Evolutionary conservation across 306 rosid genomes (phyloP).

Genomic region (Vigna unguiculata): DNA sequence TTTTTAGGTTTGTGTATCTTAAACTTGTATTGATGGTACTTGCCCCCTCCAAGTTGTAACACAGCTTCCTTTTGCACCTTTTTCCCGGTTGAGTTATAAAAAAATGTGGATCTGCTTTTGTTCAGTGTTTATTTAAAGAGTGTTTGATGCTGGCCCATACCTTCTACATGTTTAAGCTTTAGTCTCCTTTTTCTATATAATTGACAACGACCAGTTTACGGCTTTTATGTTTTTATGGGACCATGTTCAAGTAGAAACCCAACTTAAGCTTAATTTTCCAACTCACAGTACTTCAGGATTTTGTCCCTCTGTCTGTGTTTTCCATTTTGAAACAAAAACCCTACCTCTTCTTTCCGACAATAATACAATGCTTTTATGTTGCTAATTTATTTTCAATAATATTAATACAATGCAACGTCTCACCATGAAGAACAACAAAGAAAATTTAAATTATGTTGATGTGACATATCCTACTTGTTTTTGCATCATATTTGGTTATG

Average conservation of each 20-base stretch:
- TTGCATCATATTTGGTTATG: constrained; percentile 9
- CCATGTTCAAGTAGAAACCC: constrained; percentile 47
- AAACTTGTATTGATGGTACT: constrained; percentile 52
- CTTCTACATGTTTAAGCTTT: constrained; percentile 50
- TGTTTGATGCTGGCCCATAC: constrained; percentile 52
- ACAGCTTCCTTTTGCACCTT: constrained; percentile 32
- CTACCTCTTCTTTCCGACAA: constrained; percentile 5
- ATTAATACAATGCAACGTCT: too few relatives aligned
- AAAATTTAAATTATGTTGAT: constrained; percentile 1
- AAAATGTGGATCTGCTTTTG: constrained; percentile 43
- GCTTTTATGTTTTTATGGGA: constrained; percentile 53
- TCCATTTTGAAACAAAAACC: constrained; percentile 39
- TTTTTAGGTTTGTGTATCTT: constrained; percentile 61
- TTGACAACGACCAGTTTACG: constrained; percentile 56
- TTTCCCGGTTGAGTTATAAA: constrained; percentile 32
- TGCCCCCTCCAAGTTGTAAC: constrained; percentile 68
- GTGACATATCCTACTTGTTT: not conserved
- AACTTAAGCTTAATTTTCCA: constrained; percentile 42
- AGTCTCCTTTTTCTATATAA: constrained; percentile 42
- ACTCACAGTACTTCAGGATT: constrained; percentile 39
- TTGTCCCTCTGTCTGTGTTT: constrained; percentile 46
- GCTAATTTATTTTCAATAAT: not conserved
- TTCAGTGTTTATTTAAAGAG: constrained; percentile 44
- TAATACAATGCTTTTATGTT: constrained; percentile 10
- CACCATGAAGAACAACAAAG: not conserved